A percentile compares a stretch with the other conserved stretches of the same genome.
phyloP scores from a whole-genome alignment of 495 filamentous ascomycete genomes.

The Glonium stellatum region DNA sequence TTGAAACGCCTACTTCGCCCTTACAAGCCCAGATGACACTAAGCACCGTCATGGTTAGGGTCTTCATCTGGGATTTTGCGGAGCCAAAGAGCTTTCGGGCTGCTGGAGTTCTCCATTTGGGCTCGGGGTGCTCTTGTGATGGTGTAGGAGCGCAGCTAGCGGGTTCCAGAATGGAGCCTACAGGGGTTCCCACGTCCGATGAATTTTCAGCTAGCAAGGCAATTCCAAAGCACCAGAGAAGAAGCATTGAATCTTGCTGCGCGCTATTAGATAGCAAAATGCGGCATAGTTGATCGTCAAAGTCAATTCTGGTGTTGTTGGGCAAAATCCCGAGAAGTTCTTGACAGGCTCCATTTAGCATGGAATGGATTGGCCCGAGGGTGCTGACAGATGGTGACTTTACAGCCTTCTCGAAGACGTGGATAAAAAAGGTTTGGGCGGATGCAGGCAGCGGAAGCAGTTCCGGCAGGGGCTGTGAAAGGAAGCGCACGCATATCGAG shows the following conservation, averaged over 20 bases:
- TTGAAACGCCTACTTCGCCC: slow-evolving; percentile 36
- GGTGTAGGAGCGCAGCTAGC: neutral
- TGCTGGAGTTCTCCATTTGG: slow-evolving; percentile 15
- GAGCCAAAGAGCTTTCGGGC: slow-evolving; percentile 42
- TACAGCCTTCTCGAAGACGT: slow-evolving; percentile 23
- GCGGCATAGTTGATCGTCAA: slow-evolving; percentile 27
- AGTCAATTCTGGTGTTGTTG: slow-evolving; percentile 6
- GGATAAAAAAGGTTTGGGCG: slow-evolving; percentile 29
- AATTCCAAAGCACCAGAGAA: slow-evolving; percentile 21
- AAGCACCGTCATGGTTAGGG: slow-evolving; percentile 48
- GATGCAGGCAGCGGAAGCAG: slow-evolving; percentile 26
- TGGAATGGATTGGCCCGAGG: slow-evolving; percentile 23
- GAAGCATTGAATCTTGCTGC: slow-evolving; percentile 14
- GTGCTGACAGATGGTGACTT: slow-evolving; percentile 14
- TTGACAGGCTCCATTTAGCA: slow-evolving; percentile 32
- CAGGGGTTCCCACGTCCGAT: neutral
- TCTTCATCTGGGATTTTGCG: slow-evolving; percentile 44
- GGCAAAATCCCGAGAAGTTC: slow-evolving; percentile 21
- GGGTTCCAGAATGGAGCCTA: neutral
- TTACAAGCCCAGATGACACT: slow-evolving; percentile 49
- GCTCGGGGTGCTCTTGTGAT: neutral
- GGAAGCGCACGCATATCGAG: slow-evolving; percentile 16
- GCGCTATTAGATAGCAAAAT: slow-evolving; percentile 19
- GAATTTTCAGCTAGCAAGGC: slow-evolving; percentile 12
- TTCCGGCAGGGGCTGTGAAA: slow-evolving; percentile 29